Conservation (phyloP, 2,329 filamentous ascomycete species). For the Aureobasidium sp. region DNA sequence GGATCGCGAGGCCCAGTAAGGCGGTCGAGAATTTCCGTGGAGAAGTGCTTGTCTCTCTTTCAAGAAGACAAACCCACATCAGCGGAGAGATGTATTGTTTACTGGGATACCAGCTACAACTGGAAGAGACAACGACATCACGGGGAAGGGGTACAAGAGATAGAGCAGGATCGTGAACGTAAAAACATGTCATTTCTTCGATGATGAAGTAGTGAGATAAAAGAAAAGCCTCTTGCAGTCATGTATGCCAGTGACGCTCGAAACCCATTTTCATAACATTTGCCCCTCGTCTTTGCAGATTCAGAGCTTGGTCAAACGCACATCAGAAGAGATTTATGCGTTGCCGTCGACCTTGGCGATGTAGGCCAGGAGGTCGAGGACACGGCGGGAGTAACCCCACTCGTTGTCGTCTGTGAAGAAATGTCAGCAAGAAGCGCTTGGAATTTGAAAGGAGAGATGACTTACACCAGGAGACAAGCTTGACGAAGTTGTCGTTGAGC, state of each 20-base stretch:
- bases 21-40: no score
- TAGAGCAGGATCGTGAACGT: not conserved
- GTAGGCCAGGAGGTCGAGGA: slow-evolving; percentile 43
- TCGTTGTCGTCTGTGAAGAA: slow-evolving; percentile 58
- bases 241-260: slow-evolving; percentile 2
- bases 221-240: not conserved
- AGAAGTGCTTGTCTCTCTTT: no score
- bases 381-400: slow-evolving; percentile 95
- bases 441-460: not conserved
- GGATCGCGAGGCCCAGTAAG: no score
- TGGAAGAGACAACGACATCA: not conserved
- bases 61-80: no score
- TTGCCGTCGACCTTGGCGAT: slow-evolving; percentile 35
- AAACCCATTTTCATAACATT: slow-evolving; percentile 13
- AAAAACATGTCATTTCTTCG: slow-evolving; percentile 4
- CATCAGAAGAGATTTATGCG: slow-evolving; percentile 20
- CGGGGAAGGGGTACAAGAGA: not conserved
- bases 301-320: slow-evolving; percentile 13
- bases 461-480: slow-evolving; percentile 82
- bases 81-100: no score
- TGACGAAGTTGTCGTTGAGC: slow-evolving; percentile 97
- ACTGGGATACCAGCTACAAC: no score
- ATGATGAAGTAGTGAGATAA: slow-evolving; percentile 1
- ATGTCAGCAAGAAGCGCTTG: not conserved
- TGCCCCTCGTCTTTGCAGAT: not conserved